Base-by-base conservation (phyloP, 768 basidiomycete species). In the Tephrocybe sp. region DNA sequence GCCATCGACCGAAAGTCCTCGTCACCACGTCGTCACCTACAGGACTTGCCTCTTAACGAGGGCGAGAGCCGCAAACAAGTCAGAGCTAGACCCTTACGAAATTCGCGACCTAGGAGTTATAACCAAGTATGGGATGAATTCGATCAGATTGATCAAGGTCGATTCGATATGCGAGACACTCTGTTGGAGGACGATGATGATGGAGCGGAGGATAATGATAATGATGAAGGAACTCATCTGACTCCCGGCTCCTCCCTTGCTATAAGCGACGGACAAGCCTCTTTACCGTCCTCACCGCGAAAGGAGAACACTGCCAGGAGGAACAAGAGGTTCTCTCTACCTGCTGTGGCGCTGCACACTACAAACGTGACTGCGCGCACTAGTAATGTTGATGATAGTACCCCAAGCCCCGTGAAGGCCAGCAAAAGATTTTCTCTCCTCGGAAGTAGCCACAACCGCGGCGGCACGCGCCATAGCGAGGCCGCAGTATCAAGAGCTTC, bases 281-380 rank as follows among this genome's bases (percentile, higher is more conserved):
- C 69, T 11, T 58, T 63, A 7, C 47, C 56, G 21, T 62, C 68
- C 7, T 65, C 65, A 0, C 64, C 66, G 41, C 58, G 73, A 51
- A 73, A 63, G 57, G 87, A 87, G 61, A 78, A 87, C 53, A 87
- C 86, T 0, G 77, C 76, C 36, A 69, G 84, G 56, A 65, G 81
- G 46, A 48, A 57, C 59, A 87, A 88, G 61, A 78, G 87, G 31
- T 89, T 89, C 59, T 90, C 89, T 41, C 52, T 87, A 42, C 87
- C 89, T 38, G 86, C 86, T n/a, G 73, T 92, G 30, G 87, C 85
- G 30, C 55, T 91, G 63, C 87, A 90, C 55, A 82, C 83, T 25
- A 82, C 82, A 25, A 81, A 78, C 15, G 87, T 91, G 12, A 86
- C 83, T 24, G 79, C 85, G 18, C 76, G 80, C 16, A 78, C 80